Conservation (phyloP, 2,329 filamentous ascomycete genomes). For the Colletotrichum sp. region DNA sequence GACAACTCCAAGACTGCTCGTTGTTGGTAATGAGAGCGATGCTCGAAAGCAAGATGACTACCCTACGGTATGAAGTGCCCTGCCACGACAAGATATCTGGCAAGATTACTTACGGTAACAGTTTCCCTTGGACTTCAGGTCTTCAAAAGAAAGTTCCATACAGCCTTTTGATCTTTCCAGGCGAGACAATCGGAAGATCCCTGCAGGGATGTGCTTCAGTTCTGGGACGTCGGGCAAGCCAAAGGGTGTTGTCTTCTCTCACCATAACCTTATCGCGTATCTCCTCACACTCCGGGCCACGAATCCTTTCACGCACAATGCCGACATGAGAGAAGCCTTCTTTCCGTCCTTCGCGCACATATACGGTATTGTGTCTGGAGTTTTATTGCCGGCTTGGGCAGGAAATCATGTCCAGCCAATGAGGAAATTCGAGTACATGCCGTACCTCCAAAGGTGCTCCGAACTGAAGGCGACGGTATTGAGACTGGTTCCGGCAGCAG, state of each 20-base stretch:
- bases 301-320: constrained; percentile 27
- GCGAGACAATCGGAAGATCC: not conserved
- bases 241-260: constrained; percentile 26
- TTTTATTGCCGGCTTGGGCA: constrained; percentile 25
- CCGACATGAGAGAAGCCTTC: constrained; percentile 28
- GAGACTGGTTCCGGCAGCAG: constrained; percentile 26
- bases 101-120: not conserved
- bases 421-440: constrained; percentile 24
- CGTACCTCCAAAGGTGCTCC: constrained; percentile 23
- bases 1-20: not conserved
- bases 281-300: constrained; percentile 24
- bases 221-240: constrained; percentile 28
- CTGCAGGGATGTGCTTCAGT: constrained; percentile 27
- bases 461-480: constrained; percentile 25
- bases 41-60: not conserved
- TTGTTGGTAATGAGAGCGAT: not conserved
- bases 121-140: not conserved
- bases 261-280: constrained; percentile 27
- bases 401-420: constrained; percentile 26
- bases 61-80: not conserved
- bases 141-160: not conserved
- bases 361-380: constrained; percentile 27
- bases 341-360: constrained; percentile 30
- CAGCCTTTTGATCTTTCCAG: not conserved
- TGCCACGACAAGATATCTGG: not conserved